phyloP scores from a whole-genome alignment of 108 stramenopile species.

The Nitzschia sp. region DNA sequence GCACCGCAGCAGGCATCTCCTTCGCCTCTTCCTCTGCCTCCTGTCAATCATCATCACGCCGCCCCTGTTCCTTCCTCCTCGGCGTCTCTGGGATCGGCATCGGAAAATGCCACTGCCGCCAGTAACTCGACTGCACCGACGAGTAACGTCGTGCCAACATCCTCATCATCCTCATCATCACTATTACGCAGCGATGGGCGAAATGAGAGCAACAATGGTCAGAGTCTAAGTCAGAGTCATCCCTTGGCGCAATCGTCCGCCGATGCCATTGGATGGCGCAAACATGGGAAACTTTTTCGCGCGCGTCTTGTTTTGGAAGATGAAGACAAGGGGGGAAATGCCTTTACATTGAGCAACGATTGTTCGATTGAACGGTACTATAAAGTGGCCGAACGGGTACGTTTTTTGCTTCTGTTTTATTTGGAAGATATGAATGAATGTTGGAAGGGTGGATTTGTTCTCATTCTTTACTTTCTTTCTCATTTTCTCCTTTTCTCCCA shows the following conservation, averaged over 20 bases:
- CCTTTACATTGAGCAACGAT: slow-evolving; percentile 31
- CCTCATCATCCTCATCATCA: neutral
- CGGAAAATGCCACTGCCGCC: neutral
- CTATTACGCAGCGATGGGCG: too few species aligned
- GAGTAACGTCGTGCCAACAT: neutral
- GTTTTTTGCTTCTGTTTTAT: slow-evolving; percentile 7
- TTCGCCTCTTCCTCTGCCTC: neutral
- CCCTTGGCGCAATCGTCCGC: neutral
- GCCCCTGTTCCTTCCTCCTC: too few species aligned
- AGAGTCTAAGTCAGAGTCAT: neutral
- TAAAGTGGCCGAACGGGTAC: slow-evolving; percentile 41
- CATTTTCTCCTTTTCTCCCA: too few species aligned
- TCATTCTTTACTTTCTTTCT: too few species aligned
- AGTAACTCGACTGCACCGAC: neutral
- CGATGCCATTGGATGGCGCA: slow-evolving; percentile 32
- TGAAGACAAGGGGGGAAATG: slow-evolving; percentile 34
- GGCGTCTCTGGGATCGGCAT: neutral
- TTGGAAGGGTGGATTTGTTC: too few species aligned
- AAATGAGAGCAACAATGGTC: too few species aligned
- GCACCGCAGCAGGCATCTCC: neutral
- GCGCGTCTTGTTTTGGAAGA: slow-evolving; percentile 34
- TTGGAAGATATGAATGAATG: too few species aligned
- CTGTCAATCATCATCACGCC: neutral
- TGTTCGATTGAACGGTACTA: slow-evolving; percentile 45
- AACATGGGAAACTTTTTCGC: slow-evolving; percentile 40